phyloP scores from a whole-genome alignment of 257 asterid species.

The Nicotiana otophora region DNA sequence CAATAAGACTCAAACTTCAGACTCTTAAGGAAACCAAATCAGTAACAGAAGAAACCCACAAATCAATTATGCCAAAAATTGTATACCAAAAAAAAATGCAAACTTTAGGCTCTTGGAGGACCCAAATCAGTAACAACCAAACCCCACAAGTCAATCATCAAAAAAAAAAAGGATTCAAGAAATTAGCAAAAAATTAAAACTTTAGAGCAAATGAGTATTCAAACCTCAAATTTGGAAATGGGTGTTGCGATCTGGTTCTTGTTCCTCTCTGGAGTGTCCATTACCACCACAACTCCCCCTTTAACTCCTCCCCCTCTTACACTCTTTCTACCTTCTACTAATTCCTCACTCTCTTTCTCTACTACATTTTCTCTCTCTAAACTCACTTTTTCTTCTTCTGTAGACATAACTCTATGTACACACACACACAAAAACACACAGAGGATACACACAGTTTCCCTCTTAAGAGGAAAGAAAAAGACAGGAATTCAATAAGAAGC shows the following conservation, averaged over 20 bases:
- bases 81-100: not conserved
- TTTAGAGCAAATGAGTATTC: not conserved
- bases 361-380: constrained; percentile 16
- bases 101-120: not conserved
- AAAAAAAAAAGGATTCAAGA: not conserved
- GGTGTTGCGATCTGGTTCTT: constrained; percentile 70
- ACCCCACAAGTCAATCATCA: not conserved
- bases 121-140: too few relatives aligned
- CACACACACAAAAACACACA: constrained; percentile 18
- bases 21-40: not conserved
- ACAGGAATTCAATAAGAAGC: constrained; percentile 57
- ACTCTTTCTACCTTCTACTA: not conserved
- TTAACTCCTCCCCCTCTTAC: constrained; percentile 30
- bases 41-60: not conserved
- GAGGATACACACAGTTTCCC: constrained; percentile 31
- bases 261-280: constrained; percentile 90
- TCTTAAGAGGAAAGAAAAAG: constrained; percentile 27
- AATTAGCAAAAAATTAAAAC: not conserved
- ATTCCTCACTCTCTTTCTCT: constrained; percentile 25
- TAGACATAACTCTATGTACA: not conserved
- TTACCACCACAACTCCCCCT: constrained; percentile 36
- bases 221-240: constrained; percentile 67
- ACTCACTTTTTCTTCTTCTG: not conserved
- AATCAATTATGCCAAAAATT: too few relatives aligned
- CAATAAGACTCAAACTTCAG: constrained; percentile 1